These are phyloP conservation scores for Xanthoconium stramineum DNA, from an alignment of 768 basidiomycete species.

Conservation along the genomic window DNA sequence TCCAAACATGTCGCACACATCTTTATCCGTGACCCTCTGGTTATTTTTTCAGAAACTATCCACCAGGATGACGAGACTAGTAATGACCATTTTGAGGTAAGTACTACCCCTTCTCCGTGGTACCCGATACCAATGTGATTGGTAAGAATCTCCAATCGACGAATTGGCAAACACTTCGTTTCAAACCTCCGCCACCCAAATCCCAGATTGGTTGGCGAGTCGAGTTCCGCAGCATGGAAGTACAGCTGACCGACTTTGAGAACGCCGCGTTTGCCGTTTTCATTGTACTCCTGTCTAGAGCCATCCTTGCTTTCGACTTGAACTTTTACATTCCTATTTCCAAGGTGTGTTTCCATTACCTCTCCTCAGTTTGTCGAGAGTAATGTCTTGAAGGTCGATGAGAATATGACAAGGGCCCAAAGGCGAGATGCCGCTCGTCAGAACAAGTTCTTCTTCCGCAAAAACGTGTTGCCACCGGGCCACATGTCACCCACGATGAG, in stretches of 20 bases:
- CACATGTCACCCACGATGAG: conserved; percentile 37
- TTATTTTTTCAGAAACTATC: conserved; percentile 91
- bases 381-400: conserved; percentile 69
- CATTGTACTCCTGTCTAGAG: conserved; percentile 89
- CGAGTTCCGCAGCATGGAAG: conserved; percentile 98
- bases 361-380: neutral
- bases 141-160: conserved; percentile 95
- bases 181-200: conserved; percentile 95
- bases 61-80: conserved; percentile 86
- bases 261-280: conserved; percentile 97
- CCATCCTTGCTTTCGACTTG: conserved; percentile 85
- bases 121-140: neutral
- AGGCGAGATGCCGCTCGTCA: conserved; percentile 67
- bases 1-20: conserved; percentile 92
- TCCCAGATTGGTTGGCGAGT: conserved; percentile 97
- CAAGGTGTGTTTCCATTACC: conserved; percentile 50
- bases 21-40: conserved; percentile 96
- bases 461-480: conserved; percentile 68
- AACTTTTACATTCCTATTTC: conserved; percentile 98
- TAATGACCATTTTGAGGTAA: conserved; percentile 96
- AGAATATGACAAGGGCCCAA: conserved; percentile 94
- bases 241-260: conserved; percentile 98
- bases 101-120: neutral
- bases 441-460: conserved; percentile 89
- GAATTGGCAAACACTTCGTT: conserved; percentile 98